phyloP scores from a whole-genome alignment of 2,329 filamentous ascomycete species.

The Colletotrichum scovillei region DNA sequence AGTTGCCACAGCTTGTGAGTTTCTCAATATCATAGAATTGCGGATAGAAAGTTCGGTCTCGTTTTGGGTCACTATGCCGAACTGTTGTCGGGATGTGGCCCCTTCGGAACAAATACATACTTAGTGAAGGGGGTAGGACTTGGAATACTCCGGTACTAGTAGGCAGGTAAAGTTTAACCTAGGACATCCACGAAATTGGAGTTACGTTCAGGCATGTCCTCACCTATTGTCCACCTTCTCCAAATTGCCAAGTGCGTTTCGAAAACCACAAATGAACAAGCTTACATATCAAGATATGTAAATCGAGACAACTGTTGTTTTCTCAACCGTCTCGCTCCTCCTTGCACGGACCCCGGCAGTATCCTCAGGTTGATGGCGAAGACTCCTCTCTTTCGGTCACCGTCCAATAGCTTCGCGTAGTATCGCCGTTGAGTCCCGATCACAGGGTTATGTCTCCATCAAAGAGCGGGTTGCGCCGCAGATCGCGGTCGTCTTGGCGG shows the following conservation, averaged over 20 bases:
- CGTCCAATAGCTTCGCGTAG: not conserved
- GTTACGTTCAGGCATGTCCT: not conserved
- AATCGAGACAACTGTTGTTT: not conserved
- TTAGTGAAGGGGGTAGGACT: not conserved
- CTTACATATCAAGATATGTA: not conserved
- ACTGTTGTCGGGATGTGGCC: not conserved
- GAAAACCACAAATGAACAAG: not conserved
- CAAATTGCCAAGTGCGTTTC: not conserved
- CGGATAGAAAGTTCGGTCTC: not conserved
- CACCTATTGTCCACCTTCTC: not conserved
- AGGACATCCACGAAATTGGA: not conserved
- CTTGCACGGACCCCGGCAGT: not conserved
- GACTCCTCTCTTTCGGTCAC: not conserved
- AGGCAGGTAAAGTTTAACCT: no score
- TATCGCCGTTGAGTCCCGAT: not conserved
- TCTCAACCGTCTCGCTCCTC: not conserved
- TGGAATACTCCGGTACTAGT: no score
- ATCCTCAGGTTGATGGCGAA: not conserved
- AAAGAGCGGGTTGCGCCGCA: not conserved
- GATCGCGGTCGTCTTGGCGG: conserved; percentile 8
- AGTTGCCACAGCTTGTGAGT: not conserved
- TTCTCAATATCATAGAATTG: not conserved
- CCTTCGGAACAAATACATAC: not conserved
- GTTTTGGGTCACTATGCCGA: no score
- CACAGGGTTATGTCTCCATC: not conserved